Evolutionary conservation across 768 basidiomycete species (phyloP).

Genomic region (Trametes gibbosa): DNA sequence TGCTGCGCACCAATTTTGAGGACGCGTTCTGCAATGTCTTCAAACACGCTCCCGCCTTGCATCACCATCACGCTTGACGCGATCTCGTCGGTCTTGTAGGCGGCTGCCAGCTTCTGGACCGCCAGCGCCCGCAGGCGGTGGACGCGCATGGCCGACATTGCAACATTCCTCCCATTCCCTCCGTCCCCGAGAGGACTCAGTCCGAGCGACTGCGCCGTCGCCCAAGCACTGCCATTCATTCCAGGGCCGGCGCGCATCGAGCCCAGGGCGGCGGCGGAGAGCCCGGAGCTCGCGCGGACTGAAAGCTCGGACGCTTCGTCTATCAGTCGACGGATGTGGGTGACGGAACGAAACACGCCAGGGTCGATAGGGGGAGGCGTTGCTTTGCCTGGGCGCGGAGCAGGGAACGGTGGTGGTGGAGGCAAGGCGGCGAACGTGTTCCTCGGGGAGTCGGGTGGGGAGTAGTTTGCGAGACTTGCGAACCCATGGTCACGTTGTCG

Average conservation of each 20-base stretch:
- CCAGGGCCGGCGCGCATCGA: slow-evolving; percentile 51
- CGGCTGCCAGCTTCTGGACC: slow-evolving; percentile 82
- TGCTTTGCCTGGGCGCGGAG: slow-evolving; percentile 60
- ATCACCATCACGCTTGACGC: slow-evolving; percentile 93
- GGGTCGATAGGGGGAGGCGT: slow-evolving; percentile 88
- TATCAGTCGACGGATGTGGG: slow-evolving; percentile 73
- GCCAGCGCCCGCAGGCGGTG: slow-evolving; percentile 79
- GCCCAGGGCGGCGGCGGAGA: slow-evolving; percentile 71
- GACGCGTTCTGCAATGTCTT: slow-evolving; percentile 88
- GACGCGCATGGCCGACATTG: slow-evolving; percentile 83
- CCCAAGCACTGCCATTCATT: slow-evolving; percentile 53
- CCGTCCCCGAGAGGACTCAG: slow-evolving; percentile 55
- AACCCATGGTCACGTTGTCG: slow-evolving; percentile 48
- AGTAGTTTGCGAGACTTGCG: slow-evolving; percentile 39
- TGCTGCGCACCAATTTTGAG: slow-evolving; percentile 56
- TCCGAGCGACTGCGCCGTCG: slow-evolving; percentile 59
- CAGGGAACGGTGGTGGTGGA: slow-evolving; percentile 45
- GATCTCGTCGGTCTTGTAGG: slow-evolving; percentile 86
- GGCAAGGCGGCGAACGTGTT: slow-evolving; percentile 29
- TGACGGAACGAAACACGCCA: slow-evolving; percentile 77
- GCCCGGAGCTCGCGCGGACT: slow-evolving; percentile 81
- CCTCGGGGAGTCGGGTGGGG: slow-evolving; percentile 33
- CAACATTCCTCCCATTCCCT: slow-evolving; percentile 65
- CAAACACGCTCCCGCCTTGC: slow-evolving; percentile 91
- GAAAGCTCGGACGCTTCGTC: slow-evolving; percentile 89